phyloP scores from a whole-genome alignment of 2,329 filamentous ascomycete genomes.

The Domatiomyces globalis region DNA sequence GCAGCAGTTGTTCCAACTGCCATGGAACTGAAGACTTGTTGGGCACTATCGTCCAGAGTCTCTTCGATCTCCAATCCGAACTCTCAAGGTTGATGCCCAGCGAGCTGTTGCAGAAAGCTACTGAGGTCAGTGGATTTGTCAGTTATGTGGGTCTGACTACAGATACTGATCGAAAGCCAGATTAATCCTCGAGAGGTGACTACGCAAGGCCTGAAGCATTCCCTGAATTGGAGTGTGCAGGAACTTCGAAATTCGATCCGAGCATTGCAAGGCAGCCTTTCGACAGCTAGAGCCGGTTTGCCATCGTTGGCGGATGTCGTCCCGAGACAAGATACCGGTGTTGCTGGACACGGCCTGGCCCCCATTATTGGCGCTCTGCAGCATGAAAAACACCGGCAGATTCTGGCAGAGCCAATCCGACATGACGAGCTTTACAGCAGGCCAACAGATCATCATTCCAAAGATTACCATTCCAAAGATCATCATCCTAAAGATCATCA shows the following conservation, averaged over 20 bases:
- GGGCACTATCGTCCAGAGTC: constrained; percentile 9
- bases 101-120: constrained; percentile 3
- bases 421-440: constrained; percentile 1
- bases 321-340: background rate
- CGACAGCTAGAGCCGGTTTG: constrained; percentile 7
- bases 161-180: constrained; percentile 9
- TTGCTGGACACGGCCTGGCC: background rate
- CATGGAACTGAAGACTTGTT: constrained; percentile 9
- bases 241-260: constrained; percentile 10
- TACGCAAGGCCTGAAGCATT: constrained; percentile 14
- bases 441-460: constrained; percentile 10
- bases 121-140: constrained; percentile 7
- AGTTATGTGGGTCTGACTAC: constrained; percentile 1
- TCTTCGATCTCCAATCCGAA: constrained; percentile 13
- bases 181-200: constrained; percentile 7
- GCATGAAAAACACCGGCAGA: constrained; percentile 5
- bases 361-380: constrained; percentile 2
- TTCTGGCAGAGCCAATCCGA: constrained; percentile 5
- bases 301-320: constrained; percentile 11
- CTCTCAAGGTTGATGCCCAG: constrained; percentile 9
- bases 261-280: constrained; percentile 6
- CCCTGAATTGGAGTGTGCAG: constrained; percentile 11
- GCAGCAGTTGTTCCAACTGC: constrained; percentile 9
- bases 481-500: constrained; percentile 5
- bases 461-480: constrained; percentile 5